Base-by-base conservation (phyloP, 2,329 filamentous ascomycete species). In the Botryotinia narcissicola region DNA sequence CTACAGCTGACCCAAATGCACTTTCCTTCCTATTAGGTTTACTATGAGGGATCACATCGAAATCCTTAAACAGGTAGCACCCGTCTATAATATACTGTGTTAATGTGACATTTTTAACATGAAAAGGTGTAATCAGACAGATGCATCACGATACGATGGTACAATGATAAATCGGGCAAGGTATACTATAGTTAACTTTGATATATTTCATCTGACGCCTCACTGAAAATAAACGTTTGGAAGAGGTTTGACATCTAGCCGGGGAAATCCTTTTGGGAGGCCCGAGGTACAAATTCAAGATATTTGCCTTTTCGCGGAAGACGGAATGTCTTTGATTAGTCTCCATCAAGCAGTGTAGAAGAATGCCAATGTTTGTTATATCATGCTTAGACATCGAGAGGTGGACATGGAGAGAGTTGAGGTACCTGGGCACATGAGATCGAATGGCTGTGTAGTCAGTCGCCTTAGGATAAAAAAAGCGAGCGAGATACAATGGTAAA, bases 241-340 rank as follows among this genome's bases (percentile, higher is more conserved):
- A 68, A 72, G 48, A 37, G 54, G 32, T 61, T 9, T 67, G 37
- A 48, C 48, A 67, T 32, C 42, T 68, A 14, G 25, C 37, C 51
- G 35, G 40, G 25, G 60, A 32, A 66, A 44, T 32, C 4, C n/a
- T 18, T 59, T 46, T 37, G 40, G 32, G 42, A 40, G 22, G 37
- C 25, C 59, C 46, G 48, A 59, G 32, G 44, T n/a, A 35, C n/a
- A 7, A 48, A 40, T 48, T 22, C 18, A 68, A 48, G 59, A 54
- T 63, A 51, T 54, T 48, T 60, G 46, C n/a, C 37, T 46, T 72
- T 72, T 72, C 62, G 46, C 70, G 70, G 46, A 72, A 54, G 44
- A 25, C 70, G 70, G 70, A 72, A 71, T n/a, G 29, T 42, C 32
- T 51, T 48, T 51, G 59, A 48, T 54, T 54, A 29, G 59, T 63